phyloP scores from a whole-genome alignment of 176 grass and related monocot genomes.

The Bromus sterilis region DNA sequence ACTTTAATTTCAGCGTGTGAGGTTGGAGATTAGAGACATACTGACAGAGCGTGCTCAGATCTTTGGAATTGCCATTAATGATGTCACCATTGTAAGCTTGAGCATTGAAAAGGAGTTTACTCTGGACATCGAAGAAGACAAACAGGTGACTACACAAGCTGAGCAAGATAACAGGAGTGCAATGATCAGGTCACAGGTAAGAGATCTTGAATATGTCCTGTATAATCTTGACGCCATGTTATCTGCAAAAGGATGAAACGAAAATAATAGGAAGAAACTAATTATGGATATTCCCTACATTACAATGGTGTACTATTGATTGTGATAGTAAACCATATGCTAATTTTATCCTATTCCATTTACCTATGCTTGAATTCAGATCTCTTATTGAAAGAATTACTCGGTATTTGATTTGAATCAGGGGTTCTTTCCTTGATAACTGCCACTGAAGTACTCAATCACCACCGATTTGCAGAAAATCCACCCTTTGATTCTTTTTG shows the following conservation, averaged over 20 bases:
- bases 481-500: no score
- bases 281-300: background rate
- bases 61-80: conserved; percentile 74
- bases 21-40: conserved; percentile 78
- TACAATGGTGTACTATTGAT: no score
- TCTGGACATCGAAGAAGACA: conserved; percentile 57
- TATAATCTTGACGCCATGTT: background rate
- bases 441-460: no score
- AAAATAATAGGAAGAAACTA: background rate
- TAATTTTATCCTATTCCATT: no score
- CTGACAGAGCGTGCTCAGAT: conserved; percentile 61
- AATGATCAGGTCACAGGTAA: conserved; percentile 74
- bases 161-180: conserved; percentile 77
- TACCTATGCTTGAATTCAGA: no score
- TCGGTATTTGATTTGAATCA: no score
- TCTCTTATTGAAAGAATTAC: no score
- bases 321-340: no score
- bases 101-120: conserved; percentile 87
- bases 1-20: conserved; percentile 39
- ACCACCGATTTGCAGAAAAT: no score
- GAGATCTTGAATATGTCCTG: background rate
- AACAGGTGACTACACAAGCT: conserved; percentile 77
- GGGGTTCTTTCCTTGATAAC: no score
- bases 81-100: conserved; percentile 62
- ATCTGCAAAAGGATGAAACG: background rate